phyloP scores from a whole-genome alignment of 441 rosid genomes.

The Populus tomentosa region DNA sequence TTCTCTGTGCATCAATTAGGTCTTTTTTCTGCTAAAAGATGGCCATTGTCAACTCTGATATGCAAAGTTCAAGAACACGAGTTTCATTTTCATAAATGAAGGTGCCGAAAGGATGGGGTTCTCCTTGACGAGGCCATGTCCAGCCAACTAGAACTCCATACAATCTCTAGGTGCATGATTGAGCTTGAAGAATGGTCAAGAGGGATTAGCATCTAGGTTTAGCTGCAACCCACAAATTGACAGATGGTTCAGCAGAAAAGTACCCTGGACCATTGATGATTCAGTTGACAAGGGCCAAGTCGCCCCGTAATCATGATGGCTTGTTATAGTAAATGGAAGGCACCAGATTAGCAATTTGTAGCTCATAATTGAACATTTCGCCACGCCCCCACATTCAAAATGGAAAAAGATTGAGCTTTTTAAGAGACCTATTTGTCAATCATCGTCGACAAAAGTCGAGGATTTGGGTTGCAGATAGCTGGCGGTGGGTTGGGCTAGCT shows the following conservation, averaged over 20 bases:
- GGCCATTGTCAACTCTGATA: background rate
- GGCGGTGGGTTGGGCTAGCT: constrained; percentile 11
- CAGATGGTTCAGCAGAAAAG: constrained; percentile 6
- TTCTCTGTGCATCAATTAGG: background rate
- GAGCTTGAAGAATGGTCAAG: background rate
- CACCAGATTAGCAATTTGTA: background rate
- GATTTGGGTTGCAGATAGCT: background rate
- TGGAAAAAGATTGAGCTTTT: background rate
- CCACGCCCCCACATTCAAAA: background rate
- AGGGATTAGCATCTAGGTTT: background rate
- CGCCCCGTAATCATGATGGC: background rate
- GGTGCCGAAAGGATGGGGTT: background rate
- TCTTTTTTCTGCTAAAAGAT: constrained; percentile 11
- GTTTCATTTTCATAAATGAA: constrained; percentile 6
- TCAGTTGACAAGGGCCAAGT: background rate
- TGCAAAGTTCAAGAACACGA: background rate
- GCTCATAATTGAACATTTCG: background rate
- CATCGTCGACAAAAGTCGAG: background rate
- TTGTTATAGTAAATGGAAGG: background rate
- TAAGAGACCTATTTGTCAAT: background rate
- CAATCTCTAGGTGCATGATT: constrained; percentile 15
- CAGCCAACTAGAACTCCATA: constrained; percentile 8
- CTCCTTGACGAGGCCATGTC: constrained; percentile 7
- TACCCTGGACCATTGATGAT: constrained; percentile 5
- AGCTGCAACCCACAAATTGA: constrained; percentile 17